Percentiles rank a stretch among this genome's conserved stretches.
These are phyloP conservation scores for Reutealis trisperma DNA, from an alignment of 345 rosid species.

Conservation along the genomic window DNA sequence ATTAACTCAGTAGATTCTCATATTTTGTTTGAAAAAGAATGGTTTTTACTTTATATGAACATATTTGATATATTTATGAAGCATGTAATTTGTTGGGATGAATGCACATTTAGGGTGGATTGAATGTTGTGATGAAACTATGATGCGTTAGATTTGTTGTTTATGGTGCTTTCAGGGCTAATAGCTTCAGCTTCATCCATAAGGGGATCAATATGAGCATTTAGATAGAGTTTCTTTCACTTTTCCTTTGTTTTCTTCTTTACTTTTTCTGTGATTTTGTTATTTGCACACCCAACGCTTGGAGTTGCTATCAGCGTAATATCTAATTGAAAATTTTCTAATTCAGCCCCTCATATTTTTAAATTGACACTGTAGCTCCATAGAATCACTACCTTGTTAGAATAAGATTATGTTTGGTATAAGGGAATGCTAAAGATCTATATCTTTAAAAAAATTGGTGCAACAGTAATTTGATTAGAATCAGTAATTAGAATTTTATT, in stretches of 20 bases:
- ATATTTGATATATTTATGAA: not conserved
- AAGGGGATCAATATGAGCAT: not conserved
- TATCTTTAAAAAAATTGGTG: too few relatives aligned
- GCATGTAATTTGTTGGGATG: not conserved
- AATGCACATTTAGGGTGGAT: not conserved
- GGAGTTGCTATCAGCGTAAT: not conserved
- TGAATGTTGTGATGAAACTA: not conserved
- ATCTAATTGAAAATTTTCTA: not conserved
- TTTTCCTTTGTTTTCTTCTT: not conserved
- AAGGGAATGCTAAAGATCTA: too few relatives aligned
- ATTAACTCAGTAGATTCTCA: not conserved
- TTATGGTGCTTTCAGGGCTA: not conserved
- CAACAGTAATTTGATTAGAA: too few relatives aligned
- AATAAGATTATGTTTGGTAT: not conserved
- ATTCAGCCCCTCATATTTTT: not conserved
- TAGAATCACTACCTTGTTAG: not conserved
- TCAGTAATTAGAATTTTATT: too few relatives aligned
- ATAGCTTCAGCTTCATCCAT: not conserved
- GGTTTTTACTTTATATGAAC: not conserved
- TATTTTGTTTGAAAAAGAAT: too few relatives aligned
- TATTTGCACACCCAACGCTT: not conserved
- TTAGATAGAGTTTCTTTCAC: not conserved
- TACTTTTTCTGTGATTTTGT: not conserved
- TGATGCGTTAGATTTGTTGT: not conserved
- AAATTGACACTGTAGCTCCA: not conserved